Conservation (phyloP, 768 basidiomycete species). For the Leccinum obscurum region DNA sequence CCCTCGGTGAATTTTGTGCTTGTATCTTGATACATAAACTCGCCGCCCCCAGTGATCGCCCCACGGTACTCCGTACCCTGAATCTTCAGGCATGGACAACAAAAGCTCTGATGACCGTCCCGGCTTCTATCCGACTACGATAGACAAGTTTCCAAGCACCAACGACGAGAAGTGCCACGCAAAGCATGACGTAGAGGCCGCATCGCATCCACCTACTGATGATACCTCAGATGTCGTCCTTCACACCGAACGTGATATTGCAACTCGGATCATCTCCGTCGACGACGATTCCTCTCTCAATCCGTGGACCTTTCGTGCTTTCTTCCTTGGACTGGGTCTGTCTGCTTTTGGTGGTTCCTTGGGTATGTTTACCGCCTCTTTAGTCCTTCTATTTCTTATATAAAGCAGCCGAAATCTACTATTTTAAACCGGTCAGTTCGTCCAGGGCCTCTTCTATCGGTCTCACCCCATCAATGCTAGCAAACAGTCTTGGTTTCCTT, state of each 20-base stretch:
- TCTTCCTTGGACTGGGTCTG: not conserved
- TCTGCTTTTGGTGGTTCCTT: not conserved
- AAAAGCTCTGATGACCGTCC: not conserved
- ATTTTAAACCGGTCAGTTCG: slow-evolving; percentile 52
- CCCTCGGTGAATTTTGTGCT: not conserved
- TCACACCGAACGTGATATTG: slow-evolving; percentile 46
- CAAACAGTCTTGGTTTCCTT: slow-evolving; percentile 53
- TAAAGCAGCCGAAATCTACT: slow-evolving; percentile 55
- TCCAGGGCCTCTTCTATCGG: too few species aligned
- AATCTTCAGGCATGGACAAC: slow-evolving; percentile 7
- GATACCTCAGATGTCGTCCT: slow-evolving; percentile 27
- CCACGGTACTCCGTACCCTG: not conserved
- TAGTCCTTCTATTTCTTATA: not conserved
- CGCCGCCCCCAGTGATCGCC: not conserved
- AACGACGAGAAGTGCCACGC: slow-evolving; percentile 17
- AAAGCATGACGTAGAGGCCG: slow-evolving; percentile 35
- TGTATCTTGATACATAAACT: slow-evolving; percentile 6
- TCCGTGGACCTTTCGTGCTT: not conserved
- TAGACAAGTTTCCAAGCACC: not conserved
- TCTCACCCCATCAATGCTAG: slow-evolving; percentile 26
- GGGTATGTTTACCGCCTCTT: not conserved
- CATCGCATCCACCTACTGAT: slow-evolving; percentile 3
- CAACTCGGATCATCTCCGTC: slow-evolving; percentile 38
- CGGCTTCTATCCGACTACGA: not conserved
- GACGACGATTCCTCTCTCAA: slow-evolving; percentile 3